Conservation (phyloP, 305 asterid species). For the Lippia alba region DNA sequence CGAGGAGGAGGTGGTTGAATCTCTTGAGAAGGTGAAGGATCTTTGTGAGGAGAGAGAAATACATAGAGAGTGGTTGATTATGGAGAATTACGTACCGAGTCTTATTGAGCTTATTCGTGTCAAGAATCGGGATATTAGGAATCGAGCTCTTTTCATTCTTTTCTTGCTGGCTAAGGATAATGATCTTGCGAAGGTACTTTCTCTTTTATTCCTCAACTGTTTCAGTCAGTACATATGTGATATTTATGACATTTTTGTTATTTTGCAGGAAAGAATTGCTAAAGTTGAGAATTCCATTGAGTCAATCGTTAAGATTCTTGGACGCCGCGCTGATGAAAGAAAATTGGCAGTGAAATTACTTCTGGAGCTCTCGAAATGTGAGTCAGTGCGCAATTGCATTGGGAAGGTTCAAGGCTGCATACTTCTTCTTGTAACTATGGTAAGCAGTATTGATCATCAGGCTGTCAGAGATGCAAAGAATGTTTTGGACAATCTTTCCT, state of each 20-base stretch:
- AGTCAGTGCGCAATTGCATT: conserved; percentile 50
- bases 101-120: conserved; percentile 54
- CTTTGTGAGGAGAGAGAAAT: conserved; percentile 66
- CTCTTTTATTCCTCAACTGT: too few relatives aligned
- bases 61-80: conserved; percentile 66
- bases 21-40: conserved; percentile 51
- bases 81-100: conserved; percentile 64
- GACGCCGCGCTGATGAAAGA: conserved; percentile 60
- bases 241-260: conserved; percentile 6
- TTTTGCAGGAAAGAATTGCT: conserved; percentile 60
- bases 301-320: conserved; percentile 63
- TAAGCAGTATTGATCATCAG: conserved; percentile 59
- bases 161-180: conserved; percentile 60
- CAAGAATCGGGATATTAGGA: conserved; percentile 59
- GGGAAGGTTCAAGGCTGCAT: conserved; percentile 73
- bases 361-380: conserved; percentile 60
- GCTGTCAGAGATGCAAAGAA: conserved; percentile 55
- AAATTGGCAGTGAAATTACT: conserved; percentile 62
- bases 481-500: conserved; percentile 66
- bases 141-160: conserved; percentile 56
- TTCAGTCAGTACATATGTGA: too few relatives aligned
- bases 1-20: conserved; percentile 52
- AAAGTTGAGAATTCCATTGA: conserved; percentile 50
- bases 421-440: conserved; percentile 65
- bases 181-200: conserved; percentile 64